phyloP scores from a whole-genome alignment of 139 green algal species.

The Chlorella sp. region DNA sequence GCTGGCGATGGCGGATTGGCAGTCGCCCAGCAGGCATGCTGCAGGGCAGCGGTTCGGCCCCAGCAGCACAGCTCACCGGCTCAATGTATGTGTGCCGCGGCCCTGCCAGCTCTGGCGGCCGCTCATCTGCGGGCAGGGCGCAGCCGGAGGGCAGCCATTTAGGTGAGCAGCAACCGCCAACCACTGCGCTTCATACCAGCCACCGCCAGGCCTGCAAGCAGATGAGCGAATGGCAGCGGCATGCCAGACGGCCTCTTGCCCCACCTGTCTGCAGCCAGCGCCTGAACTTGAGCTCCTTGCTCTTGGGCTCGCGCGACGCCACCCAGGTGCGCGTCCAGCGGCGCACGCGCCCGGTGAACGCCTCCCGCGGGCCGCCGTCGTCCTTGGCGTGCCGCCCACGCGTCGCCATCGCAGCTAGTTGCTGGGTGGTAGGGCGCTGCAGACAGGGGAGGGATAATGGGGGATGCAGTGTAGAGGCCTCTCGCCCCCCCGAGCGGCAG shows the following conservation, averaged over 20 bases:
- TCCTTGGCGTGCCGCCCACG: background rate
- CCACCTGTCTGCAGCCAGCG: slow-evolving; percentile 30
- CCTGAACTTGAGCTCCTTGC: slow-evolving; percentile 29
- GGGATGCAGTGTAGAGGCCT: no score
- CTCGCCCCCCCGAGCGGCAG: no score
- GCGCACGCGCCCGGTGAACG: slow-evolving; percentile 15
- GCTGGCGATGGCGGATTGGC: background rate
- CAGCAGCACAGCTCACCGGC: background rate
- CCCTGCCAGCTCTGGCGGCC: slow-evolving; percentile 24
- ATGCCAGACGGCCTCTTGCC: no score
- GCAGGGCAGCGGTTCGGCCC: background rate
- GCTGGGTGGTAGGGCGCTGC: background rate
- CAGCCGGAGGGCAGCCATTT: background rate
- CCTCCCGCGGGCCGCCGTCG: slow-evolving; percentile 2
- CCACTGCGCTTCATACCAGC: no score
- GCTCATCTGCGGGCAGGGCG: slow-evolving; percentile 12
- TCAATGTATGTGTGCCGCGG: slow-evolving; percentile 10
- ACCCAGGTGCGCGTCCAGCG: slow-evolving; percentile 8
- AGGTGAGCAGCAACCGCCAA: no score
- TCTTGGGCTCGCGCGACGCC: slow-evolving; percentile 20
- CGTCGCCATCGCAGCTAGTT: slow-evolving; percentile 8
- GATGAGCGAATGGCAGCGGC: no score
- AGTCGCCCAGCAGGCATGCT: background rate
- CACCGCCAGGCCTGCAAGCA: no score
- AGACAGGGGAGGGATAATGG: background rate